Conservation (phyloP, 2,329 filamentous ascomycete genomes). For the Aspergillus costaricaensis region DNA sequence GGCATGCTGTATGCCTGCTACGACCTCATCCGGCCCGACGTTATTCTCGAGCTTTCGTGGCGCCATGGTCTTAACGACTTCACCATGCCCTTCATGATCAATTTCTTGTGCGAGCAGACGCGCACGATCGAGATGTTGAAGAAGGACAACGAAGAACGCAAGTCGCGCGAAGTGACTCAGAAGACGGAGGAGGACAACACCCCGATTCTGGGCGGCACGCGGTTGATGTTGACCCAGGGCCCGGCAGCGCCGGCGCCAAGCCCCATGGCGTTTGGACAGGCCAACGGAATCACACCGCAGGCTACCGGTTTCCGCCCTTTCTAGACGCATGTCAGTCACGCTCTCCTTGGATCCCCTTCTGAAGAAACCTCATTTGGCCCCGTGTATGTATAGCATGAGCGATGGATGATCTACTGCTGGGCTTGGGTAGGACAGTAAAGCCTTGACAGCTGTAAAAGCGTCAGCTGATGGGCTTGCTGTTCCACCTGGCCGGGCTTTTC, state of each 20-base stretch:
- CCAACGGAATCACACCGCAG: slow-evolving; percentile 88
- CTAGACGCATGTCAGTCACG: slow-evolving; percentile 36
- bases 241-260: slow-evolving; percentile 62
- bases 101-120: slow-evolving; percentile 89
- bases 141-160: slow-evolving; percentile 95
- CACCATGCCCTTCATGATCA: slow-evolving; percentile 99
- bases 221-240: slow-evolving; percentile 95
- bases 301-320: slow-evolving; percentile 72
- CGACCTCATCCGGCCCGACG: slow-evolving; percentile 88
- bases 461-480: slow-evolving; percentile 5
- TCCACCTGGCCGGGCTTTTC: slow-evolving; percentile 20
- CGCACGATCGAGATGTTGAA: slow-evolving; percentile 81
- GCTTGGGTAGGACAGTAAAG: slow-evolving; percentile 2
- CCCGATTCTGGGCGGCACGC: slow-evolving; percentile 83
- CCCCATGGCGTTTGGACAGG: slow-evolving; percentile 71
- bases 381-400: slow-evolving; percentile 39
- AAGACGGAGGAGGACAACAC: slow-evolving; percentile 91
- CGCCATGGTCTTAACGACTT: slow-evolving; percentile 92
- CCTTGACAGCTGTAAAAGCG: not conserved
- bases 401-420: slow-evolving; percentile 27
- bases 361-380: slow-evolving; percentile 13
- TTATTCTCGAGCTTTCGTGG: slow-evolving; percentile 96
- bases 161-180: slow-evolving; percentile 68
- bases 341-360: slow-evolving; percentile 18
- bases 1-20: slow-evolving; percentile 99